Percentiles rank a stretch among this genome's conserved stretches.
These are phyloP conservation scores for Aaosphaeria arxii DNA, from an alignment of 2,329 filamentous ascomycete species.

Conservation along the genomic window DNA sequence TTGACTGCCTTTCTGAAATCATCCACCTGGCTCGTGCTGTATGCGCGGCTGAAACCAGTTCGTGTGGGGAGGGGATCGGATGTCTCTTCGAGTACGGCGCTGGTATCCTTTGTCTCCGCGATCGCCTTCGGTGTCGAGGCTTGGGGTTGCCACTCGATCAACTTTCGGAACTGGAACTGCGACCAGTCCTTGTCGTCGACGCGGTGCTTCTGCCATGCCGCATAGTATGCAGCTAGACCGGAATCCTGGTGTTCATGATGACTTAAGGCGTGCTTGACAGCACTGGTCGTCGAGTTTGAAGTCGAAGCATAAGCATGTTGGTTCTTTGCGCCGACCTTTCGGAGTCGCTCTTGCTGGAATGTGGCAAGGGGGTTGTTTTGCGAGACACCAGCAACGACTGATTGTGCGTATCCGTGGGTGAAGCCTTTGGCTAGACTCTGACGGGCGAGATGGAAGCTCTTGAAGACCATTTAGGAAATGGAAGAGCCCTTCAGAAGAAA, in stretches of 20 bases:
- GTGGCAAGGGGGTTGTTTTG: conserved; percentile 56
- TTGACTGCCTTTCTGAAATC: conserved; percentile 58
- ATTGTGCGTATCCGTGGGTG: conserved; percentile 97
- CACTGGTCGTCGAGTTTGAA: conserved; percentile 28
- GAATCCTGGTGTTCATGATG: conserved; percentile 37
- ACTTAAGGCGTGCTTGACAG: conserved; percentile 29
- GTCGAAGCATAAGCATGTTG: conserved; percentile 70
- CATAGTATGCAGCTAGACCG: conserved; percentile 85
- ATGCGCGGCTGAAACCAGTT: conserved; percentile 45
- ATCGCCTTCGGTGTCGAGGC: conserved; percentile 35
- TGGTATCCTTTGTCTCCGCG: conserved; percentile 37
- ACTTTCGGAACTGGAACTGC: conserved; percentile 84
- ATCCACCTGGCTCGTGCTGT: conserved; percentile 56
- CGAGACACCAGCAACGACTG: conserved; percentile 84
- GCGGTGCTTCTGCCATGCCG: conserved; percentile 76
- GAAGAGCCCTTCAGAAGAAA: conserved; percentile 57
- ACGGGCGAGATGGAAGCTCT: conserved; percentile 83
- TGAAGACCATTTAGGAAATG: conserved; percentile 82
- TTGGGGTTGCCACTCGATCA: conserved; percentile 79
- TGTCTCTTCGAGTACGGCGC: conserved; percentile 26
- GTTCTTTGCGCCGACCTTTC: conserved; percentile 54
- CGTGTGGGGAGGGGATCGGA: conserved; percentile 25
- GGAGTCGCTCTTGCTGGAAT: conserved; percentile 47
- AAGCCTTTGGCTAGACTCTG: conserved; percentile 96
- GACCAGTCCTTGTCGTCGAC: conserved; percentile 80